Percentiles rank a stretch among this genome's conserved stretches.
These are phyloP conservation scores for Penicillium sp. DNA, from an alignment of 2,329 filamentous ascomycete species.

Conservation along the genomic window DNA sequence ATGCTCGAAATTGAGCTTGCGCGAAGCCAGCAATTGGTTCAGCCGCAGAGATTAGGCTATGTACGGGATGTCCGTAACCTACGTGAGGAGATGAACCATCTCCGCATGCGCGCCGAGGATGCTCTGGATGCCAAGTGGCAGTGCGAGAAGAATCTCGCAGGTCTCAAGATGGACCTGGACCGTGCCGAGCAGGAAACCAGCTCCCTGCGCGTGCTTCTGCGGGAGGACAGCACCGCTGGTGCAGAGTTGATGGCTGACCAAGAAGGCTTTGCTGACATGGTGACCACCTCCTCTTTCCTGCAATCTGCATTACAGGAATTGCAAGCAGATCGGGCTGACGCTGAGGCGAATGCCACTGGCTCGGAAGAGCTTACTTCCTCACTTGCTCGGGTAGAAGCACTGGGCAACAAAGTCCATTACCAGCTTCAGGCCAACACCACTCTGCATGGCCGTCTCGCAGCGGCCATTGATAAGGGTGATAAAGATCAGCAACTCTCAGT, in stretches of 20 bases:
- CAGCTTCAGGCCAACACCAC: slow-evolving; percentile 75
- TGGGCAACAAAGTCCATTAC: slow-evolving; percentile 72
- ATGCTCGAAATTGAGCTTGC: slow-evolving; percentile 75
- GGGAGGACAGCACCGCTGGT: slow-evolving; percentile 74
- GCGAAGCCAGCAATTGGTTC: slow-evolving; percentile 60
- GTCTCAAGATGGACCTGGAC: slow-evolving; percentile 94
- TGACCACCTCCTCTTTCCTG: slow-evolving; percentile 66
- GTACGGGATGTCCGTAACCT: slow-evolving; percentile 76
- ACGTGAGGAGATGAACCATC: slow-evolving; percentile 75
- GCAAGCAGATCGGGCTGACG: slow-evolving; percentile 62
- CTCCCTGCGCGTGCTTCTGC: slow-evolving; percentile 71
- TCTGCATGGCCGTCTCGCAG: slow-evolving; percentile 70
- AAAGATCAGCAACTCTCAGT: slow-evolving; percentile 75
- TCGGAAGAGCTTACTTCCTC: slow-evolving; percentile 69
- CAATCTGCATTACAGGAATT: slow-evolving; percentile 71
- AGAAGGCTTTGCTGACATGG: slow-evolving; percentile 43
- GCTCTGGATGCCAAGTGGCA: slow-evolving; percentile 95
- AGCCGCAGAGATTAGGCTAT: slow-evolving; percentile 72
- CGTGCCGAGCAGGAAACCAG: slow-evolving; percentile 89
- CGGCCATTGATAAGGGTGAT: slow-evolving; percentile 80
- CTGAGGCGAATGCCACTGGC: slow-evolving; percentile 65
- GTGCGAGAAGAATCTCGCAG: slow-evolving; percentile 82
- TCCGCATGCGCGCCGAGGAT: slow-evolving; percentile 85
- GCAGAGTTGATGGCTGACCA: slow-evolving; percentile 52
- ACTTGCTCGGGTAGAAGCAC: slow-evolving; percentile 71